Conservation (phyloP, 2,329 filamentous ascomycete species). For the Penicillium sp. region DNA sequence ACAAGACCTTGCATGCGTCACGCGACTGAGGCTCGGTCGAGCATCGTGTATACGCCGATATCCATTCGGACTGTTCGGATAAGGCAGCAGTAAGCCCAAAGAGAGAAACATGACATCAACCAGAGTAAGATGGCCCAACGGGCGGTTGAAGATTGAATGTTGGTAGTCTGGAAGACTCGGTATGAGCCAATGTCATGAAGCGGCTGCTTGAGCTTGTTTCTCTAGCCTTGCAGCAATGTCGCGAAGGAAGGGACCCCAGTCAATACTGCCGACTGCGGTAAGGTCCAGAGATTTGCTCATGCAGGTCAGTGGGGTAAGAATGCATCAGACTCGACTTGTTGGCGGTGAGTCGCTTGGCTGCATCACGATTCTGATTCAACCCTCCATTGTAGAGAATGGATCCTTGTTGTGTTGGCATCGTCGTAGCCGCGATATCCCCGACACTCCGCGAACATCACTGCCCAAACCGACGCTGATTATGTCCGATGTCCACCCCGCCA, state of each 20-base stretch:
- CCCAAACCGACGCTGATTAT: not conserved
- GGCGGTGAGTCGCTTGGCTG: slow-evolving; percentile 28
- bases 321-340: not conserved
- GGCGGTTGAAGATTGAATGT: slow-evolving; percentile 12
- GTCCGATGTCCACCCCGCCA: slow-evolving; percentile 6
- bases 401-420: not conserved
- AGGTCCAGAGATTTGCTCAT: not conserved
- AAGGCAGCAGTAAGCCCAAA: slow-evolving; percentile 8
- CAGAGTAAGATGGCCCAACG: slow-evolving; percentile 13
- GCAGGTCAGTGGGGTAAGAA: slow-evolving; percentile 8
- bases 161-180: not conserved
- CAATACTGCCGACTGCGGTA: slow-evolving; percentile 7
- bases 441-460: not conserved
- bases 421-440: not conserved
- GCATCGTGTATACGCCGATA: slow-evolving; percentile 28
- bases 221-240: slow-evolving; percentile 11
- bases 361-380: slow-evolving; percentile 3
- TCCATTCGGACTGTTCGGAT: slow-evolving; percentile 36
- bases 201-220: slow-evolving; percentile 15
- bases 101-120: not conserved
- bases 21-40: slow-evolving; percentile 16
- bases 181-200: slow-evolving; percentile 7
- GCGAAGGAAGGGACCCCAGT: not conserved
- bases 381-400: not conserved
- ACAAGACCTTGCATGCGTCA: slow-evolving; percentile 16